Evolutionary conservation across 2,329 filamentous ascomycete genomes (phyloP).

Genomic region (Pseudopyricularia cyperi): DNA sequence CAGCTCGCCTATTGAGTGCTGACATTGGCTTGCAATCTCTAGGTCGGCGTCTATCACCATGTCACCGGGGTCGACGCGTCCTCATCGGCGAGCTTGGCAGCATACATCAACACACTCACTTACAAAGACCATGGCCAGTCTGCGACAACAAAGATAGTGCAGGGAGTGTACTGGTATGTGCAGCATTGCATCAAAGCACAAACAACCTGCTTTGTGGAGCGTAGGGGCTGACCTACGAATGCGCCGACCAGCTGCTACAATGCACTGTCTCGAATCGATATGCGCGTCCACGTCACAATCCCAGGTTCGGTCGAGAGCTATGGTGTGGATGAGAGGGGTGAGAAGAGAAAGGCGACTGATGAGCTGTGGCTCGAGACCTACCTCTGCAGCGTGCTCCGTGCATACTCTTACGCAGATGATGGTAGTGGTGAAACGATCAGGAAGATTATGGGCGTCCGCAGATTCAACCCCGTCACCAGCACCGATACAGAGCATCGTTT

Average conservation of each 20-base stretch:
- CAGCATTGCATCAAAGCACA: not conserved
- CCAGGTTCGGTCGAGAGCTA: conserved; percentile 95
- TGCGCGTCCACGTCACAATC: conserved; percentile 96
- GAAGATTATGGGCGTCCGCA: conserved; percentile 90
- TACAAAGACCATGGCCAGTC: conserved; percentile 76
- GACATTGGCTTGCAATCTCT: conserved; percentile 4
- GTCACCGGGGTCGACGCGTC: conserved; percentile 95
- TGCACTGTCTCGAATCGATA: conserved; percentile 94
- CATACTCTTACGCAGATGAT: conserved; percentile 94
- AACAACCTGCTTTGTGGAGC: not conserved
- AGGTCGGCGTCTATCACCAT: conserved; percentile 95
- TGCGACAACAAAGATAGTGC: conserved; percentile 70
- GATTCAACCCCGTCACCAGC: conserved; percentile 95
- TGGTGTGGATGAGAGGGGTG: conserved; percentile 91
- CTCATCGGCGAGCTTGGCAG: conserved; percentile 89
- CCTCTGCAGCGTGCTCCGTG: conserved; percentile 82
- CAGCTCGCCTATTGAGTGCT: conserved; percentile 3
- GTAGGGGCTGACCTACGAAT: conserved; percentile 5
- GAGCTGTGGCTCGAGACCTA: conserved; percentile 97
- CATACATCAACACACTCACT: conserved; percentile 96
- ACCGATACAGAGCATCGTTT: conserved; percentile 98
- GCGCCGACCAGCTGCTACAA: conserved; percentile 64
- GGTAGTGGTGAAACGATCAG: conserved; percentile 89
- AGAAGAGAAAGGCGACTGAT: conserved; percentile 86
- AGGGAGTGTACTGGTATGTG: conserved; percentile 80